phyloP scores from a whole-genome alignment of 139 green algal species.

The Deuterostichococcus epilithicus region DNA sequence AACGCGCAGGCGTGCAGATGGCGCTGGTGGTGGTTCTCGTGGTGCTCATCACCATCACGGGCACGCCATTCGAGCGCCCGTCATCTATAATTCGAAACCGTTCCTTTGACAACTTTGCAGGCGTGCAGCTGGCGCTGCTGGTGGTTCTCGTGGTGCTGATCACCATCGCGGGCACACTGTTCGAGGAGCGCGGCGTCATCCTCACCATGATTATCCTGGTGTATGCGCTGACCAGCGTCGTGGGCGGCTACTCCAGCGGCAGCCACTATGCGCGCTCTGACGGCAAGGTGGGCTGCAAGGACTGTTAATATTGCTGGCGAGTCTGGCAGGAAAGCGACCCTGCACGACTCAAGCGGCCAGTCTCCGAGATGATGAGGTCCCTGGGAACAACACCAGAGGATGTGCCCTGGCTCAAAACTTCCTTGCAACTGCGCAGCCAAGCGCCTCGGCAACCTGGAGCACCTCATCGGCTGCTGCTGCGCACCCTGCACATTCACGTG shows the following conservation, averaged over 20 bases:
- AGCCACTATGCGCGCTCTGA: conserved; percentile 84
- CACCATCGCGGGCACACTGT: conserved; percentile 75
- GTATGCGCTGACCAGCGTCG: conserved; percentile 88
- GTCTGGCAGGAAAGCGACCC: no score
- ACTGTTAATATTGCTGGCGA: no score
- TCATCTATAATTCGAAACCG: no score
- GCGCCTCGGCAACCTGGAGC: no score
- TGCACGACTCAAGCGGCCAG: no score
- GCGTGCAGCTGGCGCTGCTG: conserved; percentile 82
- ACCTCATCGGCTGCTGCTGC: no score
- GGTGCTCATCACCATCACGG: conserved; percentile 88
- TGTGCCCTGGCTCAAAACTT: no score
- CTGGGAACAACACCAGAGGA: no score
- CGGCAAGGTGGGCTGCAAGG: conserved; percentile 54
- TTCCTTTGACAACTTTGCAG: no score
- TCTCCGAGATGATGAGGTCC: no score
- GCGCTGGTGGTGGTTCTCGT: conserved; percentile 73
- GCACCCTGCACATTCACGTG: no score
- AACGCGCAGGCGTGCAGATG: conserved; percentile 71
- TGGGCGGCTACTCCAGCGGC: conserved; percentile 67
- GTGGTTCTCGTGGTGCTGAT: conserved; percentile 83
- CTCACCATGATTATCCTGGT: conserved; percentile 91
- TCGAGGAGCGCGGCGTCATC: conserved; percentile 82
- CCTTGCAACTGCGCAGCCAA: no score
- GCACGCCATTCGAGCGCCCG: conserved; percentile 56